Evolutionary conservation across 1,284 basidiomycete species (phyloP), one percentile per base, ranked within the genome.

Genomic region (Apiotrichum brassicae): DNA sequence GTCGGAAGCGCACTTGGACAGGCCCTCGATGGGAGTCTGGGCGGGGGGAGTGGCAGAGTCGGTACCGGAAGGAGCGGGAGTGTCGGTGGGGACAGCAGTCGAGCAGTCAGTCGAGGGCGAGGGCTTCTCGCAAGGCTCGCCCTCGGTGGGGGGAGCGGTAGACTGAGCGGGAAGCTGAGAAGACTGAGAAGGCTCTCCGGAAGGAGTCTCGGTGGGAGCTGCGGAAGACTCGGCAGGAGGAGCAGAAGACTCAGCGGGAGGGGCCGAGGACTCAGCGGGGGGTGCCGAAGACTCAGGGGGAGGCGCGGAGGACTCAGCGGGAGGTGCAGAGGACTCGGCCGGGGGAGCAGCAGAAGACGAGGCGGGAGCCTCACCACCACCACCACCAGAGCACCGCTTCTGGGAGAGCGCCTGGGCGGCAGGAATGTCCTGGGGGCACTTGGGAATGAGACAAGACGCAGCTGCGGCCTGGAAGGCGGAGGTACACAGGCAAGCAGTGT

Each of bases 401-500:
- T 2, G n/a, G 16, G 39, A 25, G 14, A 41, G 43, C 4, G 30
- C 43, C 6, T 45, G 49, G 24, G 26, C 49, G 3, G 43, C 38
- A 9, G 32, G 7, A 20, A 50, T 19, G 38, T 44, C 42, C 23
- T 19, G 33, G 26, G 33, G 4, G 19, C 49, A 39, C 12, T 38
- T 42, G 1, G 38, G 13, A 5, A 28, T 3, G 34, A 49, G 26
- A 22, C 47, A 49, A 5, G 34, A 20, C 8, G 47, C 36, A 11
- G 41, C 47, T 14, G 38, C 40, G 16, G 13, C 3, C 6, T n/a
- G 19, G 41, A 43, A 49, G 4, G 36, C 42, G 24, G 24, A 23
- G 13, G 36, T 26, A 30, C 48, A 49, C 18, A 49, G n/a, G 37
- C 48, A 49, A 5, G 30, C 23, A 8, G 14, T 26, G 42, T 49